Conservation (phyloP, 257 asterid species). For the Solanum pinnatisectum region DNA sequence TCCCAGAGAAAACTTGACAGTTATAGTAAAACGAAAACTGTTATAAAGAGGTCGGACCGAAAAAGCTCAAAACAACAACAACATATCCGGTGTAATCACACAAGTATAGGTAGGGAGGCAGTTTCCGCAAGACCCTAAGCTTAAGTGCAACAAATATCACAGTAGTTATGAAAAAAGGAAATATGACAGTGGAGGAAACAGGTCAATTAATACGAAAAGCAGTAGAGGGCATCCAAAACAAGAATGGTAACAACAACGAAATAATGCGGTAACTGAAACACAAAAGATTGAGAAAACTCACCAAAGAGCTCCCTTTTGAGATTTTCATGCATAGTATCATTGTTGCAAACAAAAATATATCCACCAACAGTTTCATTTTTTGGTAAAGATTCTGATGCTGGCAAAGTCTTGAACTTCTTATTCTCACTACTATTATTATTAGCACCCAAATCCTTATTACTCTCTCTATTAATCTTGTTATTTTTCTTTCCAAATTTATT, state of each 20-base stretch:
- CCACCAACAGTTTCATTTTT: slow-evolving; percentile 93
- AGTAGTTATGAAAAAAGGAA: neutral
- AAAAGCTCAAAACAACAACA: neutral
- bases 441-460: slow-evolving; percentile 22
- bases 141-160: neutral
- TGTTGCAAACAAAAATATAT: slow-evolving; percentile 92
- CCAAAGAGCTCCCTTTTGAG: slow-evolving; percentile 93
- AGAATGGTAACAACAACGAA: neutral
- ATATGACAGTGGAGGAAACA: neutral
- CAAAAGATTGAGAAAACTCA: slow-evolving; percentile 9
- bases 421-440: slow-evolving; percentile 40
- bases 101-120: neutral
- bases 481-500: slow-evolving; percentile 55
- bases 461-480: slow-evolving; percentile 21
- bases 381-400: slow-evolving; percentile 83
- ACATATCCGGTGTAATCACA: neutral
- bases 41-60: neutral
- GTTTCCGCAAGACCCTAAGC: neutral
- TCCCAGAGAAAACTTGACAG: neutral
- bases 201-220: neutral
- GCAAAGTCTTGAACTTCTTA: slow-evolving; percentile 91
- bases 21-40: neutral
- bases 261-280: neutral
- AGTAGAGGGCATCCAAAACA: neutral
- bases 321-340: slow-evolving; percentile 97